Evolutionary conservation across 2,329 filamentous ascomycete genomes (phyloP).

Genomic region (Aspergillus quadrilineatus): DNA sequence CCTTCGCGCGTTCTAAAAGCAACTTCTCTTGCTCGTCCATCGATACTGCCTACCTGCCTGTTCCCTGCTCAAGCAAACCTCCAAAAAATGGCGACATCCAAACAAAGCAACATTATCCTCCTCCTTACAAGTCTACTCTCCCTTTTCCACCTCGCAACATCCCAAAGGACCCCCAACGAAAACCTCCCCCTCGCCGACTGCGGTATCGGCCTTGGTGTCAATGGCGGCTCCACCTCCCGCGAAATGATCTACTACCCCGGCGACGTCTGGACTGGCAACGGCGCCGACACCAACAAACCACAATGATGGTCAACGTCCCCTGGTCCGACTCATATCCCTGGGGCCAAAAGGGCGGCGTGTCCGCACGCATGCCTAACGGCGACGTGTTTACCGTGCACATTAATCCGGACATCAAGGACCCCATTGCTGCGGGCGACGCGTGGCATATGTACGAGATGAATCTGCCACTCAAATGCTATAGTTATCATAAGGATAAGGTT

Average conservation of each 20-base stretch:
- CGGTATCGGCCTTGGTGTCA: constrained; percentile 8
- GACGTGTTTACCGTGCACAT: constrained; percentile 9
- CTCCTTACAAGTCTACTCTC: background rate
- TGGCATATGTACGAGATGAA: constrained; percentile 11
- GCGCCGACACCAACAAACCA: constrained; percentile 6
- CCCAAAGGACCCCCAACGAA: background rate
- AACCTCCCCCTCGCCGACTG: constrained; percentile 9
- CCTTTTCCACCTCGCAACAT: background rate
- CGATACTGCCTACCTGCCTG: background rate
- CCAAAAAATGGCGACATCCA: background rate
- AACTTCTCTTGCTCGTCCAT: too few relatives aligned
- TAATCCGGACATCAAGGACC: constrained; percentile 5
- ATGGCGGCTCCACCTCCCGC: constrained; percentile 8
- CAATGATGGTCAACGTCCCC: constrained; percentile 13
- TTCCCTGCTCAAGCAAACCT: background rate
- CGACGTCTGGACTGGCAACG: constrained; percentile 11
- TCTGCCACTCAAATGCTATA: constrained; percentile 8
- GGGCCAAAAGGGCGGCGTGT: constrained; percentile 5
- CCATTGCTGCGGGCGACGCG: constrained; percentile 5
- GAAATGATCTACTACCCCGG: constrained; percentile 12
- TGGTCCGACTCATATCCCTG: constrained; percentile 8
- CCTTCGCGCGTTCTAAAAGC: too few relatives aligned
- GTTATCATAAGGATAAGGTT: constrained; percentile 3
- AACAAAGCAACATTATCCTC: background rate
- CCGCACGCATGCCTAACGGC: constrained; percentile 10